Evolutionary conservation across 163 green algal genomes (phyloP).

Genomic region (Volvox carteri): DNA sequence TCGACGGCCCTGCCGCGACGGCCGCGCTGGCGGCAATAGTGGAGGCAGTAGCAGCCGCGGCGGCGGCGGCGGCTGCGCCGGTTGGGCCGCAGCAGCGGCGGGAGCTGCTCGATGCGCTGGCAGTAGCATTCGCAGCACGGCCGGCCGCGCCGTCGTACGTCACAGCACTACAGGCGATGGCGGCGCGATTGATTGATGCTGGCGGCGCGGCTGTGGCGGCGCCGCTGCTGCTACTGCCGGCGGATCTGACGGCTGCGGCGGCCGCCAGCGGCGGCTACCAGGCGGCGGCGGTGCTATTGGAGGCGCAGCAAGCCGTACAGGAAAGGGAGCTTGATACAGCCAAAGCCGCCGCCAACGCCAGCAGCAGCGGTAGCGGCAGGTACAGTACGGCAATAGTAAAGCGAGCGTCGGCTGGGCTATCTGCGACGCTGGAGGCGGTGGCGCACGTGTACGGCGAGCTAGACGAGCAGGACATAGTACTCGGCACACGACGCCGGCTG

Average conservation of each 20-base stretch:
- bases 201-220: neutral
- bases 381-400: neutral
- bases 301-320: conserved; percentile 5
- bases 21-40: conserved; percentile 19
- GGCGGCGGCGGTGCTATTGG: conserved; percentile 29
- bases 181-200: conserved; percentile 9
- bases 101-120: neutral
- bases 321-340: neutral
- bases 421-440: conserved; percentile 47
- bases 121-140: conserved; percentile 8
- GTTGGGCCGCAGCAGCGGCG: neutral
- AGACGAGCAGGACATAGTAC: conserved; percentile 35
- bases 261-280: neutral
- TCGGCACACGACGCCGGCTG: conserved; percentile 23
- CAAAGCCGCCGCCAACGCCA: neutral
- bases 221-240: conserved; percentile 21
- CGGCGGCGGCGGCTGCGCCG: neutral
- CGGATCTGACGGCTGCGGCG: conserved; percentile 38
- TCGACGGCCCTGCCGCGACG: conserved; percentile 4
- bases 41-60: neutral
- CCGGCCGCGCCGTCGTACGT: conserved; percentile 24
- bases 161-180: conserved; percentile 34
- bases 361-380: neutral
- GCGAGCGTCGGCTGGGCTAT: neutral
- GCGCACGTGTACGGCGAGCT: conserved; percentile 33